Evolutionary conservation across 176 grass and related monocot species (phyloP), one percentile per base, ranked within the genome.

Genomic region (Saccharum spontaneum): DNA sequence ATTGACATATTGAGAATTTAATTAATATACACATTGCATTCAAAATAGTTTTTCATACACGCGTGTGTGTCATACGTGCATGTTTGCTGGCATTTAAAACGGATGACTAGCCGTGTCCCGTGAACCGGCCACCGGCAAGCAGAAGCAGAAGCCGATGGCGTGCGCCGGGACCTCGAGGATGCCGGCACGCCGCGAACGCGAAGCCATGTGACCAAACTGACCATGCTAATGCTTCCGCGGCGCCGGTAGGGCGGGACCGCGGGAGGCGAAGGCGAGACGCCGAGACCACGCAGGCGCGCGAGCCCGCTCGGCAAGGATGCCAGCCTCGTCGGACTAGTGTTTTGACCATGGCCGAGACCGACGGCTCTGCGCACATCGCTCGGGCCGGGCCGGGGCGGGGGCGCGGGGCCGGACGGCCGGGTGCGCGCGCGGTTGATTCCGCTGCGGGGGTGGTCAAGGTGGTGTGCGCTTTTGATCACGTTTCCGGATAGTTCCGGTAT

Each of bases 401-500:
- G 20, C 9, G 38, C 22, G 20, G 17, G 52, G 52, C 41, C 14
- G 50, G 50, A 18, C 6, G 16, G 54, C 8, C 20, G 22, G 5
- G 71, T 8, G n/a, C n/a, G n/a, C n/a, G 14, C 13, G 43, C 44
- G 71, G 43, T 18, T 18, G 44, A 50, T 50, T 30, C 71, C 14
- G 14, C 44, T 2, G 46, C 24, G 72, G 8, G 4, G 11, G 14
- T 9, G 22, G 22, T 52, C 50, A n/a, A 22, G 17, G 12, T 17
- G 7, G n/a, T 2, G 46, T 33, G 4, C 4, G 20, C 64, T 78
- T 75, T 59, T n/a, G 37, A 16, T 78, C 76, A 86, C 67, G 84
- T 80, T 80, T 82, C 71, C 37, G 36, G 85, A 87, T 33, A 41
- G 60, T 31, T 68, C 62, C 6, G 57, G 22, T 61, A 22, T 24